Percentiles rank a stretch among this genome's conserved stretches.
Evolutionary conservation across 441 rosid species (phyloP).

Genomic region (Populus tomentosa): DNA sequence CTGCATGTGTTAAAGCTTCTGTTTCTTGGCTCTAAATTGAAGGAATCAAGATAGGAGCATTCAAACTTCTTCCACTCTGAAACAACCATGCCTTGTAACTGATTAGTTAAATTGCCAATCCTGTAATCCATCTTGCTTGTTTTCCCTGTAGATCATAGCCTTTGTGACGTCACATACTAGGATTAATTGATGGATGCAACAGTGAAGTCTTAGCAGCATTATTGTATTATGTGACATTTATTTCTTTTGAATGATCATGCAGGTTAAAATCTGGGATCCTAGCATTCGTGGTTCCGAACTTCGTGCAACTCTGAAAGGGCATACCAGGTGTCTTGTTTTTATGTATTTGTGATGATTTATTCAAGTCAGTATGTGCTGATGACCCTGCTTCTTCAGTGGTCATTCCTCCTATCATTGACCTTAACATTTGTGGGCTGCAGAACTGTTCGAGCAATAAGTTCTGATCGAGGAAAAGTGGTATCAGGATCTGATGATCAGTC

Average conservation of each 20-base stretch:
- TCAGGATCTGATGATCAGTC: conserved; percentile 99
- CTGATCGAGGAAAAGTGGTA: conserved; percentile 95
- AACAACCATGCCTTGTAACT: neutral
- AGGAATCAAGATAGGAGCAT: neutral
- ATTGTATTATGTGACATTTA: conserved; percentile 2
- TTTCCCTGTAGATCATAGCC: neutral
- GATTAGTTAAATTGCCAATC: neutral
- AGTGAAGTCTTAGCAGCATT: neutral
- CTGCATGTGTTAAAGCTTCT: neutral
- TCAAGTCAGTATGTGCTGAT: neutral
- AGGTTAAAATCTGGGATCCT: conserved; percentile 99
- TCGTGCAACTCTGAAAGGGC: conserved; percentile 53
- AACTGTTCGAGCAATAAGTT: conserved; percentile 93
- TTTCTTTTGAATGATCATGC: conserved; percentile 2
- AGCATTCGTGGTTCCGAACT: conserved; percentile 98
- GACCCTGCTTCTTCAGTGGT: conserved; percentile 8
- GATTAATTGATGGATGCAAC: neutral
- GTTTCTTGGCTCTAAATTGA: neutral
- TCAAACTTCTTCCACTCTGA: neutral
- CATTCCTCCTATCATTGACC: neutral
- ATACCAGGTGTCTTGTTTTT: conserved; percentile 55
- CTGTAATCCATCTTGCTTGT: neutral
- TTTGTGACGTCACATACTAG: neutral
- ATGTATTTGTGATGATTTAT: conserved; percentile 8
- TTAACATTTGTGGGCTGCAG: conserved; percentile 36